Base-by-base conservation (phyloP, 495 filamentous ascomycete species). In the Thermothielavioides terrestris region DNA sequence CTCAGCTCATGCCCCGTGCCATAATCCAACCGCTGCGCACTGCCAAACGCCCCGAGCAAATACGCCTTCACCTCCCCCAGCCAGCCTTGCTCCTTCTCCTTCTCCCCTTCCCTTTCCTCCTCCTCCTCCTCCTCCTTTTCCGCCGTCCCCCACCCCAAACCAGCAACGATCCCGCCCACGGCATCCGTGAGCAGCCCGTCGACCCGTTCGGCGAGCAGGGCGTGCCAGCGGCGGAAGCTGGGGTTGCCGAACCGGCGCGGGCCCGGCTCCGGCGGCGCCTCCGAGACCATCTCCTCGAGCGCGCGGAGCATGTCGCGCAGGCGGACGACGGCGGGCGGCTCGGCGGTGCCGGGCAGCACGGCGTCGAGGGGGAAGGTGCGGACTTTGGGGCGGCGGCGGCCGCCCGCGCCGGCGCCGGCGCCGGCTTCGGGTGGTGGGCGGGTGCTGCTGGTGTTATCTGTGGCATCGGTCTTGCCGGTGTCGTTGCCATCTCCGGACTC, bases 1-100 rank as follows among this genome's bases (percentile, higher is more conserved):
- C 85, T 92, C 42, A 98, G 66, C 64, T 98, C 92, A 66, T 98
- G 92, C 1, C 92, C 92, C 6, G 94, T 96, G 0, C 92, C 92
- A 63, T 95, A 98, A 66, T 98, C 92, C 36, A 98, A 72, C 28
- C 92, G 75, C 58, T 95, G 87, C 1, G 85, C 60, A 58, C 89
- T 95, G 1, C 92, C 92, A 73, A 91, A 97, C 31, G 81, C 82
- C 17, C 87, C 89, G 14, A 94, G 58, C 7, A 99, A 79, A 65
- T 99, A 99, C 22, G 78, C 72, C 42, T 70, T 73, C 15, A 97
- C 67, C 64, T 97, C 92, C 27, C 74, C 66, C 39, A 57, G 42
- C 27, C 64, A 18, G 30, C 18, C 47, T 10, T 10, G 46, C 50
- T 21, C 40, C 40, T 40, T 31, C 5, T 36, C 30, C 58, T 11